Base-by-base conservation (phyloP, 2,329 filamentous ascomycete genomes). In the Penicillium frequentans region DNA sequence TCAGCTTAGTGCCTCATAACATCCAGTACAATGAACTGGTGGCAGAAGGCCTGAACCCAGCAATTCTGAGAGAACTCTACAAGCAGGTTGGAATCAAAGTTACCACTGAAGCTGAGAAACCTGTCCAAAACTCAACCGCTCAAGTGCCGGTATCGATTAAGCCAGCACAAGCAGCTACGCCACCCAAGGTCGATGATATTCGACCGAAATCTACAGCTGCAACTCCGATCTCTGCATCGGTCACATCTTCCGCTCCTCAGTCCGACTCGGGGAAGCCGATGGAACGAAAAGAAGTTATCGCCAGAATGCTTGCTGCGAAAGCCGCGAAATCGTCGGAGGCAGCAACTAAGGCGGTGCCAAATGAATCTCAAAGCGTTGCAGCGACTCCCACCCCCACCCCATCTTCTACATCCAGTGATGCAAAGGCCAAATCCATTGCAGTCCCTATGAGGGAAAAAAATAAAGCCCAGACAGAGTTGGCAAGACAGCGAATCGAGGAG, bases 401-500 rank as follows among this genome's bases (percentile, higher is more conserved):
- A 3, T 48, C 56, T 11, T 23, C 52, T 19, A 51, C 55, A 37
- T 27, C 56, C n/a, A 53, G 50, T 5, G 59, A 65, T 27, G 19
- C 48, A 11, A 54, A 61, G 44, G 29, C 56, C 37, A 70, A 68
- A 49, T 63, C 67, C 35, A 72, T 67, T 37, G 65, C 64, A 33
- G 55, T 58, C 1, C 62, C 67, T 48, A 69, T 71, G 5, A 77
- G 77, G 43, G 73, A 76, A 66, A 84, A 78, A 62, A 77, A 79
- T 31, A 85, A 88, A 68, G 85, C 84, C 19, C 84, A 91, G 62
- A 96, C 90, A 58, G 90, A 90, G 57, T 76, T 92, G 31, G 81
- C 93, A 47, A 86, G 90, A 62, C 85, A 91, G 69, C 91, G 91
- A 64, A 87, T 96, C 68, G 90, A 91, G 58, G 88, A 88, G 23